Base-by-base conservation (phyloP, 23 red algal genomes). In the Gracilariopsis chorda region DNA sequence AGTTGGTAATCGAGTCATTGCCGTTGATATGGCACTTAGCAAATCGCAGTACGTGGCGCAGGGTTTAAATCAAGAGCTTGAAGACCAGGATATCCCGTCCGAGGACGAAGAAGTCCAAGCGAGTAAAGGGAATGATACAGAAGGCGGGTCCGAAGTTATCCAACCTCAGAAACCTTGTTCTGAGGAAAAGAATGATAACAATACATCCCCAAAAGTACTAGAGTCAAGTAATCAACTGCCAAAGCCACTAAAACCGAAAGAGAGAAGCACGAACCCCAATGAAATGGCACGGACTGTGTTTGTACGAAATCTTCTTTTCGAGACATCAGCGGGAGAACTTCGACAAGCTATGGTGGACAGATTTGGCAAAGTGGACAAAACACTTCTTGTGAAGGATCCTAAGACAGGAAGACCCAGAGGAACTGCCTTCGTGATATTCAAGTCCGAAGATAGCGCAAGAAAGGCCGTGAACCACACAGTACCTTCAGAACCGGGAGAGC, bases 381-480 rank as follows among this genome's bases (percentile, higher is more conserved):
- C 60, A 30, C 60, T 97, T 6, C 44, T 97, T 9, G 90, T 97
- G 0, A 88, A 88, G 39, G 84, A 97, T 78, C 63, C 62, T 2
- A 33, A 29, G 45, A 93, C 95, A 35, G 70, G 85, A 32, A 57
- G 88, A 40, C 84, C 90, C 6, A 76, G 95, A 4, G 95, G 95
- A 69, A 92, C 84, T 32, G 95, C 90, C 40, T 97, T 97, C 78
- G 89, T 97, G 37, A 85, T 87, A 11, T 97, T 97, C 71, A 17
- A 46, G 23, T 29, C 13, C 30, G 49, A 44, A 29, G 28, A 77
- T 33, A 77, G 51, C 20, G 90, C 88, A 34, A 48, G 35, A 7
- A 62, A 89, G 73, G 91, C 88, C 16, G 55, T 91, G 40, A 5
- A 39, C 12, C 52, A 61, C 17, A 20, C 62, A 35, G 35, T 36